phyloP scores from a whole-genome alignment of 257 asterid genomes.

The Solanum acaule region DNA sequence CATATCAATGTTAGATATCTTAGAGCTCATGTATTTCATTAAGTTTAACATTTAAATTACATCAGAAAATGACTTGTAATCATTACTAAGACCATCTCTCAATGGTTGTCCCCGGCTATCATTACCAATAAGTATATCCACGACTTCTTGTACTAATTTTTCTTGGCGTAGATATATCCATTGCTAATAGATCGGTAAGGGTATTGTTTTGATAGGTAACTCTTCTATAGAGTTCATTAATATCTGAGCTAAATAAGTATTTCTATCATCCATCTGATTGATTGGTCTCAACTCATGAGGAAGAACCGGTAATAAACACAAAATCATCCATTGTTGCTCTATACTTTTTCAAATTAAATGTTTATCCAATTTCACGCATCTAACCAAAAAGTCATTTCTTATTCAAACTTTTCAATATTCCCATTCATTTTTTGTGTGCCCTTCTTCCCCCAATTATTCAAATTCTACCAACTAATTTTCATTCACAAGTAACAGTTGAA shows the following conservation, averaged over 20 bases:
- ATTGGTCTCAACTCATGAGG: no score
- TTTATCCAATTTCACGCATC: not conserved
- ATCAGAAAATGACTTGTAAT: not conserved
- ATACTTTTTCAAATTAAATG: no score
- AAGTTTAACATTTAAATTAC: no score
- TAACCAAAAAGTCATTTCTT: not conserved
- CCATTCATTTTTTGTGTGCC: not conserved
- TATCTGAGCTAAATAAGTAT: no score
- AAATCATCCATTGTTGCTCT: no score
- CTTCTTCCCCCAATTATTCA: not conserved
- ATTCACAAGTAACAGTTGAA: not conserved
- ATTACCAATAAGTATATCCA: not conserved
- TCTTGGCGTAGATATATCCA: not conserved
- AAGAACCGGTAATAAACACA: no score
- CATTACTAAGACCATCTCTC: no score
- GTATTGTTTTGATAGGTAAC: not conserved
- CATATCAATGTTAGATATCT: not conserved
- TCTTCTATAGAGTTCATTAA: no score
- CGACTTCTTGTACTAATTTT: not conserved
- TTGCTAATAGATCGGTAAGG: not conserved
- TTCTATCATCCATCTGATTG: no score
- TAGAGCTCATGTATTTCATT: not conserved
- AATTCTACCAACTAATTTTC: not conserved
- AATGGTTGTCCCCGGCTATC: not conserved
- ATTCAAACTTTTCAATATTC: no score